Conservation (phyloP, 2,329 filamentous ascomycete species). For the Aspergillus sp. region DNA sequence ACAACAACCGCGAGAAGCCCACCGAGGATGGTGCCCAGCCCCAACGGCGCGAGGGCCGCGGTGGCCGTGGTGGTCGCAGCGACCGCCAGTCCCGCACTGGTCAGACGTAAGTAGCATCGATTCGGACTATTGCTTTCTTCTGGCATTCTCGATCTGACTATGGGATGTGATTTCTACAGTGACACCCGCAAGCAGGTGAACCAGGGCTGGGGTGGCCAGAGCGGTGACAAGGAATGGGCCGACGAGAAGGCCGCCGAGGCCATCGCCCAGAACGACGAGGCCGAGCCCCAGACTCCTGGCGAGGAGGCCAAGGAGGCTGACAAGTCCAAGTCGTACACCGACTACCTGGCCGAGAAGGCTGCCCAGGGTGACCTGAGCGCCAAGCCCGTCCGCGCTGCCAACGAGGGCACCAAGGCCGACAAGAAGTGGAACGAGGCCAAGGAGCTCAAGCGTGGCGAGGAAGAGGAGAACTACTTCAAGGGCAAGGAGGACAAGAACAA, state of each 20-base stretch:
- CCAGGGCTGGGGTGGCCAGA: conserved; percentile 83
- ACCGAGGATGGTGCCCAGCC: conserved; percentile 64
- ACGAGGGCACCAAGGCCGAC: conserved; percentile 83
- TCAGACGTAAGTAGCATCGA: conserved; percentile 53
- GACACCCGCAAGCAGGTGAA: conserved; percentile 56
- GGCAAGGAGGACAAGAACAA: conserved; percentile 71
- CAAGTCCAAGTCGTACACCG: conserved; percentile 84
- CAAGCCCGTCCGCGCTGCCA: conserved; percentile 79
- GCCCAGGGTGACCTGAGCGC: conserved; percentile 66
- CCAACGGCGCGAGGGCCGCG: conserved; percentile 59
- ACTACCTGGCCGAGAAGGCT: conserved; percentile 77
- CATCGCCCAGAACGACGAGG: conserved; percentile 82
- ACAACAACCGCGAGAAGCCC: conserved; percentile 78
- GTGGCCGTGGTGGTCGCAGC: conserved; percentile 49
- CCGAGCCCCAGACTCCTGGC: conserved; percentile 60
- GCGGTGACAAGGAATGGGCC: conserved; percentile 79
- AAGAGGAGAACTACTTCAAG: conserved; percentile 73
- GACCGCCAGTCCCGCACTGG: conserved; percentile 65
- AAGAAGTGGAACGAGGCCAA: conserved; percentile 94
- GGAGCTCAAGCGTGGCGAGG: conserved; percentile 54
- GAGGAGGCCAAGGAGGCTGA: conserved; percentile 65
- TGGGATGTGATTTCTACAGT: conserved; percentile 25
- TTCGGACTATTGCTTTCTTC: not conserved
- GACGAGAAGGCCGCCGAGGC: conserved; percentile 90
- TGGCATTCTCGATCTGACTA: not conserved